Conservation (phyloP, 2,329 filamentous ascomycete genomes). For the Penicillium sp. region DNA sequence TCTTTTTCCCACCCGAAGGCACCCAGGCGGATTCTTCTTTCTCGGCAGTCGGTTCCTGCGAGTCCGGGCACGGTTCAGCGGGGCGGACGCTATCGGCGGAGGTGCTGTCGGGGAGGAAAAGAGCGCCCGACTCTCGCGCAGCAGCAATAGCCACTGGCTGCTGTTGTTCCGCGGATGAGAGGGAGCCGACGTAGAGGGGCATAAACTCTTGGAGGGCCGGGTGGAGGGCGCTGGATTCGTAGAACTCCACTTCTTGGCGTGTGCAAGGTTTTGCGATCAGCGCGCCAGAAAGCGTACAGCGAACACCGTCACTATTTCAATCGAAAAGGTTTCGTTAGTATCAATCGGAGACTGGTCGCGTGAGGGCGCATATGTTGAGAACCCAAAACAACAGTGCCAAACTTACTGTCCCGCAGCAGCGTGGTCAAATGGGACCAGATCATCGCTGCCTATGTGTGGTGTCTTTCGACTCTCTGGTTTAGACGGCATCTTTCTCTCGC, state of each 20-base stretch:
- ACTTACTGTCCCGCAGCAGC: constrained; percentile 53
- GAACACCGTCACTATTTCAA: constrained; percentile 74
- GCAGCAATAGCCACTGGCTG: constrained; percentile 43
- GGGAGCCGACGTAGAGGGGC: constrained; percentile 79
- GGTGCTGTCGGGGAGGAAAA: constrained; percentile 26
- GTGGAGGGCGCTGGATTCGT: constrained; percentile 72
- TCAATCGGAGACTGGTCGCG: not conserved
- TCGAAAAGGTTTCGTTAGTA: constrained; percentile 6
- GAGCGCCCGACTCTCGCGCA: constrained; percentile 51
- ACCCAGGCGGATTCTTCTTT: constrained; percentile 39
- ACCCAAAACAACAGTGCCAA: not conserved
- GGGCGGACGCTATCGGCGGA: constrained; percentile 10
- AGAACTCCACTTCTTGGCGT: constrained; percentile 81
- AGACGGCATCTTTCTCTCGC: constrained; percentile 31
- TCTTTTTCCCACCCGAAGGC: constrained; percentile 59
- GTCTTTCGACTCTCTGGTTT: constrained; percentile 35
- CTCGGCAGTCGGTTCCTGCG: constrained; percentile 12
- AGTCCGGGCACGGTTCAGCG: constrained; percentile 8
- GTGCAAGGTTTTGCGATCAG: constrained; percentile 96
- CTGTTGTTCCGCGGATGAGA: constrained; percentile 64
- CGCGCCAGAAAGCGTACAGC: constrained; percentile 78
- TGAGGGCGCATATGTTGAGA: not conserved
- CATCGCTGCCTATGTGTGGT: constrained; percentile 39
- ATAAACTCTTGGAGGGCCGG: constrained; percentile 77
- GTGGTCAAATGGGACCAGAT: constrained; percentile 48